Evolutionary conservation across 345 rosid genomes (phyloP), one percentile per base, ranked within the genome.

Genomic region (Euphorbia tirucalli): DNA sequence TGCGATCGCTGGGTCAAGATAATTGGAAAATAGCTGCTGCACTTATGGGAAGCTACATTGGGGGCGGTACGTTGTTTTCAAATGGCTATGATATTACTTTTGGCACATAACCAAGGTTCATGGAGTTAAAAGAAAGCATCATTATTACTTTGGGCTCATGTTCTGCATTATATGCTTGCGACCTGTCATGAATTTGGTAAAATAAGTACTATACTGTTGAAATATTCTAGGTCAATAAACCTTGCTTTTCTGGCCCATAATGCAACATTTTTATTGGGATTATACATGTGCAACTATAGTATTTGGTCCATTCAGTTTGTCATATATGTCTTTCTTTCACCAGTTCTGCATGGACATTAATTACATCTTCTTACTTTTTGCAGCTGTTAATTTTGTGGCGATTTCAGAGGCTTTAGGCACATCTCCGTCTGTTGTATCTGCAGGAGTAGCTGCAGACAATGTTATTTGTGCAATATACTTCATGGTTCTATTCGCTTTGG

Each of bases 21-120:
- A 90, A 82, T 69, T 93, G 98, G 97, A 90, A 91, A 77, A 88
- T 93, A 73, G 98, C 96, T 49, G 85, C 98, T 79, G 93, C 98
- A 56, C 88, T 93, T 62, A 90, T 87, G 97, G 96, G 94, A 1
- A 90, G 98, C 65, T 84, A 88, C 76, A 88, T 91, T 70, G 87
- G 87, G 22, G 83, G 87, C 72, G 74, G 87, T 81, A 72, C 69
- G 71, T 43, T 64, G 55, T 49, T 59, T 32, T 22, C 5, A 49
- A 19, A 11, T 49, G n/a, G 0, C 24, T 63, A 31, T 37, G 54
- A 63, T 49, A 21, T 70, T 46, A 32, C 11, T 10, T 24, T 27
- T 41, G 2, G 39, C 48, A 37, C 27, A 62, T 10, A 35, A 19
- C n/a, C 39, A n/a, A 3, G 16, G 48, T 62, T 37, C 25, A 19